Base-by-base conservation (phyloP, 345 rosid species). In the Citrus inodora region DNA sequence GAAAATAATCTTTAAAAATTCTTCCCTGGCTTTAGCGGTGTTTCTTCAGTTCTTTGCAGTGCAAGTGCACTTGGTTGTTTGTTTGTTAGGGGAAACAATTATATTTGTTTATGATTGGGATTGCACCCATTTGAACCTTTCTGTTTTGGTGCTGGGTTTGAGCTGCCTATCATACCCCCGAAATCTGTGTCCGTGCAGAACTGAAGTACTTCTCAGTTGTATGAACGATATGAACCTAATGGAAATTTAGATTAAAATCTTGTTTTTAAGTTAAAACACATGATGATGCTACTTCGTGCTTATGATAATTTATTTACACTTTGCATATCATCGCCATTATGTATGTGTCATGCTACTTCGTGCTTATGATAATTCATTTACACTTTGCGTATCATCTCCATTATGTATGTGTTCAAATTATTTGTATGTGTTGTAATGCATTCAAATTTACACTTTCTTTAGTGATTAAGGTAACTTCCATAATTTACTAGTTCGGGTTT, bases 71-170 rank as follows among this genome's bases (percentile, higher is more conserved):
- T 25, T 76, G 2, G 27, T 33, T 35, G 62, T 76, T 65, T 67
- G 71, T 67, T 53, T 67, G 33, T 74, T 35, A 35, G 66, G 40
- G 69, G 77, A 25, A 65, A 65, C 58, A 40, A 9, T 24, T 65
- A 21, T 59, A 71, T 76, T 69, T 80, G 76, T 76, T 72, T 83
- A 40, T 60, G 78, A n/a, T 33, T 55, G 55, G 66, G 69, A 56
- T 65, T 75, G 48, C 55, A 58, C 63, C 55, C 35, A 14, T 16
- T 62, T 33, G 65, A 73, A 70, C 76, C 38, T 70, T 37, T 78
- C 37, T 56, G 73, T 63, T 74, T 68, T 70, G 56, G 46, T 55
- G 53, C 63, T 30, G 21, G 28, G 69, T 59, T 65, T 74, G 22
- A 68, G 62, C 65, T 59, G 21, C 56, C 2, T 68, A 33, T 42